Conservation (phyloP, 441 rosid species). For the Raphanus hybrid region DNA sequence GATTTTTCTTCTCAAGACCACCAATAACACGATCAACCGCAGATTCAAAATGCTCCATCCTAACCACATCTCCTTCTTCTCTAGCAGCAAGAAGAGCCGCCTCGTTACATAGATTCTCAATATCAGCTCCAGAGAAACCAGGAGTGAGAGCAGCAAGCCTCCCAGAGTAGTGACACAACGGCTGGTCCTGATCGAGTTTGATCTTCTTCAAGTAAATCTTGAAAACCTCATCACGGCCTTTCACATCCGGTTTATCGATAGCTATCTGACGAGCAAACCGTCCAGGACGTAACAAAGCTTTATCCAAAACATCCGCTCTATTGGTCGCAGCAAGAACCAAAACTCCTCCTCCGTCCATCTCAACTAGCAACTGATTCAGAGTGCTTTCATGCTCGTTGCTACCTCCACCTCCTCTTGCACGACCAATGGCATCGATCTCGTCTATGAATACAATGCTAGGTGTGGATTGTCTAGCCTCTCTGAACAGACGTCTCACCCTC, state of each 20-base stretch:
- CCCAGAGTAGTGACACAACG: neutral
- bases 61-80: conserved; percentile 44
- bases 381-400: neutral
- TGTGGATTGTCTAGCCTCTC: conserved; percentile 69
- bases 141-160: neutral
- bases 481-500: conserved; percentile 73
- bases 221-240: neutral
- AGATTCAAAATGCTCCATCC: conserved; percentile 68
- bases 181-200: neutral
- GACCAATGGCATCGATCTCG: conserved; percentile 81
- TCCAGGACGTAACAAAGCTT: neutral
- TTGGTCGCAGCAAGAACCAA: neutral
- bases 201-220: neutral
- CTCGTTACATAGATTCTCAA: neutral
- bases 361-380: conserved; percentile 1
- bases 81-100: neutral
- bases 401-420: neutral
- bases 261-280: neutral
- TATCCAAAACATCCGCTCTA: neutral
- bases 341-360: conserved; percentile 1
- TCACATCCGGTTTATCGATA: neutral
- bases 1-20: conserved; percentile 78
- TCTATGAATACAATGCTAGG: conserved; percentile 77
- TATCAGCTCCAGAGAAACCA: conserved; percentile 1
- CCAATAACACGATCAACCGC: conserved; percentile 81